A percentile compares a stretch with the other conserved stretches of the same genome.
Conservation (phyloP, 2,329 filamentous ascomycete species). For the Talaromyces pinophilus region DNA sequence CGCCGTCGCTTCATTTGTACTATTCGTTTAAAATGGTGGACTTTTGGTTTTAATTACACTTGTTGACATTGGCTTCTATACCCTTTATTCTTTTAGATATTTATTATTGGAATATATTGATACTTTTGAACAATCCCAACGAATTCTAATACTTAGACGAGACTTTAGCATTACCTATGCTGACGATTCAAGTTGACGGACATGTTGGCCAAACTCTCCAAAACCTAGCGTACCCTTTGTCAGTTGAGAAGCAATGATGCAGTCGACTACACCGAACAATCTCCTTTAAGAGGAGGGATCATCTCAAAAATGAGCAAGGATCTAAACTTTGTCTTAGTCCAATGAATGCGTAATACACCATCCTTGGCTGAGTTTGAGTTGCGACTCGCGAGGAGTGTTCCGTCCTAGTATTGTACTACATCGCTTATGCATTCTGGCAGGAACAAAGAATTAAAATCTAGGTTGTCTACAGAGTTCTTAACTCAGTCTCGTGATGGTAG, state of each 20-base stretch:
- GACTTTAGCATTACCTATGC: not conserved
- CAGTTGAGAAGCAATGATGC: not conserved
- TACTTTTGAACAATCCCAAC: not conserved
- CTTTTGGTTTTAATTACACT: not conserved
- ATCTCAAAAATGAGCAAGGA: not conserved
- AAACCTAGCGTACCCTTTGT: not conserved
- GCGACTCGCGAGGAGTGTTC: not conserved
- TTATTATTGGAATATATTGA: slow-evolving; percentile 16
- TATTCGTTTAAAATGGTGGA: slow-evolving; percentile 17
- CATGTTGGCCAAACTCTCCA: not conserved
- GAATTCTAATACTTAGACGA: not conserved
- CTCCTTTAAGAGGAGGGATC: not conserved
- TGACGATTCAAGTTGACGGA: not conserved
- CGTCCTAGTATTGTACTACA: not conserved
- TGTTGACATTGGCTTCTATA: slow-evolving; percentile 5
- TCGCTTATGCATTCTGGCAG: not conserved
- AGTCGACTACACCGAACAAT: not conserved
- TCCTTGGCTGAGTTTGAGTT: not conserved
- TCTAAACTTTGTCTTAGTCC: not conserved
- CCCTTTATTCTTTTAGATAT: slow-evolving; percentile 6
- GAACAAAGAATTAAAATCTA: not conserved
- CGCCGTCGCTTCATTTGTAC: not conserved
- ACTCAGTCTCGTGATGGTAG: not conserved
- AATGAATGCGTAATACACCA: not conserved
- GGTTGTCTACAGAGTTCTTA: not conserved